These are phyloP conservation scores for Triangularia verruculosa DNA, from an alignment of 2,329 filamentous ascomycete genomes.

Conservation along the genomic window DNA sequence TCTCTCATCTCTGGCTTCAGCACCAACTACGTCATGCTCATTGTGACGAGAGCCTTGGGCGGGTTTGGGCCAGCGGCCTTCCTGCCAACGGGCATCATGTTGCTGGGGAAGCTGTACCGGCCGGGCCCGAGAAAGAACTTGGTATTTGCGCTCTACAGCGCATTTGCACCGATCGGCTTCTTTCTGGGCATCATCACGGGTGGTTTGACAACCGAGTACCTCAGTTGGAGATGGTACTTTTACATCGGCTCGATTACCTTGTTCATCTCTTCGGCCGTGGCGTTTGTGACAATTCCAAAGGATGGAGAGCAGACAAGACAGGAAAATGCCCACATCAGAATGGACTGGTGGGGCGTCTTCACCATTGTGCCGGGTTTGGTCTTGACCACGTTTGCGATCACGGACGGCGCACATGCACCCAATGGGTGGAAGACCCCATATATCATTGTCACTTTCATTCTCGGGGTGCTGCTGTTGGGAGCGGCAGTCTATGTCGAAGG, in stretches of 20 bases:
- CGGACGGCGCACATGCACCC: constrained; percentile 66
- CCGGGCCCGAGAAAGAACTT: constrained; percentile 71
- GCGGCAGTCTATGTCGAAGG: constrained; percentile 68
- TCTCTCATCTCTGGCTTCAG: constrained; percentile 69
- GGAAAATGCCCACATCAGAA: constrained; percentile 36
- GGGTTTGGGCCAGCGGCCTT: constrained; percentile 72
- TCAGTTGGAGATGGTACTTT: constrained; percentile 68
- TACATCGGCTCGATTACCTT: constrained; percentile 54
- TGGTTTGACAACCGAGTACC: constrained; percentile 58
- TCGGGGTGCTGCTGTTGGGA: constrained; percentile 59
- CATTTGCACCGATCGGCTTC: constrained; percentile 56
- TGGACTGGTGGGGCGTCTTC: constrained; percentile 66
- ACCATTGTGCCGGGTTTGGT: constrained; percentile 64
- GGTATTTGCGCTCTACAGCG: constrained; percentile 58
- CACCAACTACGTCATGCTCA: constrained; percentile 64
- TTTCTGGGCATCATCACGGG: constrained; percentile 65
- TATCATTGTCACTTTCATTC: constrained; percentile 61
- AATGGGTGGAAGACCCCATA: constrained; percentile 72
- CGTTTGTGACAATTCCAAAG: constrained; percentile 40
- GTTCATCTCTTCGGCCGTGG: constrained; percentile 47
- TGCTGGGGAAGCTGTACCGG: constrained; percentile 65
- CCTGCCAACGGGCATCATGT: constrained; percentile 65
- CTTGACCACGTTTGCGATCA: constrained; percentile 72
- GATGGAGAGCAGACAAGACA: constrained; percentile 28
- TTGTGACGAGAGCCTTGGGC: constrained; percentile 70